Evolutionary conservation across 23 red algal genomes (phyloP).

Genomic region (Cyanidiococcus yangmingshanensis): DNA sequence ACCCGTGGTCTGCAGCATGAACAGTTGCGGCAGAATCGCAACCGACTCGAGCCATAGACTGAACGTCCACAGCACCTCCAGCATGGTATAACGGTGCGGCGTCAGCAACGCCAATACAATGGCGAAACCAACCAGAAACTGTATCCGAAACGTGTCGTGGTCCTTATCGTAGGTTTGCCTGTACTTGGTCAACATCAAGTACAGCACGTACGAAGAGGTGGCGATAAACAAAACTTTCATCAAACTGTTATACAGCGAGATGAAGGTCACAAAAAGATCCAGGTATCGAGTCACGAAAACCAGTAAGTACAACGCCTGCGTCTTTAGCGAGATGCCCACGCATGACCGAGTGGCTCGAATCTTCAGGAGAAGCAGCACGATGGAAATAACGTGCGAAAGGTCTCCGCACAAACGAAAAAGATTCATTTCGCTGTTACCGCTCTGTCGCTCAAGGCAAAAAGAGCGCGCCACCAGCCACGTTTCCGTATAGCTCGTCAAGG

Average conservation of each 20-base stretch:
- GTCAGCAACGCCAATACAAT: slow-evolving; percentile 59
- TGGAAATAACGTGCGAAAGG: slow-evolving; percentile 70
- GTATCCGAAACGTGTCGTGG: slow-evolving; percentile 78
- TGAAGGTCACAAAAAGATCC: slow-evolving; percentile 77
- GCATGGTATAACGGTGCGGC: slow-evolving; percentile 46
- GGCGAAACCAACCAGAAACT: slow-evolving; percentile 48
- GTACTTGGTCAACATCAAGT: slow-evolving; percentile 79
- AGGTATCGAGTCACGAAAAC: slow-evolving; percentile 91
- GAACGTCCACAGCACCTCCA: slow-evolving; percentile 96
- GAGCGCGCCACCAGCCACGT: no score
- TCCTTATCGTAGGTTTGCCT: slow-evolving; percentile 86
- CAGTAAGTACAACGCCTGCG: slow-evolving; percentile 68
- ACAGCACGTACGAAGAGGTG: slow-evolving; percentile 68
- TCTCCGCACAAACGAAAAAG: slow-evolving; percentile 87
- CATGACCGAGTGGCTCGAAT: slow-evolving; percentile 26
- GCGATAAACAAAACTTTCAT: slow-evolving; percentile 96
- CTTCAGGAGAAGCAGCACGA: slow-evolving; percentile 83
- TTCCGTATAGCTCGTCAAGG: no score
- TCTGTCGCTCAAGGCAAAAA: no score
- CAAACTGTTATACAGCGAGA: slow-evolving; percentile 89
- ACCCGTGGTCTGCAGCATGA: slow-evolving; percentile 75
- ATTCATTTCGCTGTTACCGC: slow-evolving; percentile 45
- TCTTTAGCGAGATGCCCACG: slow-evolving; percentile 62
- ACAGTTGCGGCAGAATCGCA: slow-evolving; percentile 92
- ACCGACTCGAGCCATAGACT: slow-evolving; percentile 83